Conservation (phyloP, 345 rosid species). For the Litchi chinensis region DNA sequence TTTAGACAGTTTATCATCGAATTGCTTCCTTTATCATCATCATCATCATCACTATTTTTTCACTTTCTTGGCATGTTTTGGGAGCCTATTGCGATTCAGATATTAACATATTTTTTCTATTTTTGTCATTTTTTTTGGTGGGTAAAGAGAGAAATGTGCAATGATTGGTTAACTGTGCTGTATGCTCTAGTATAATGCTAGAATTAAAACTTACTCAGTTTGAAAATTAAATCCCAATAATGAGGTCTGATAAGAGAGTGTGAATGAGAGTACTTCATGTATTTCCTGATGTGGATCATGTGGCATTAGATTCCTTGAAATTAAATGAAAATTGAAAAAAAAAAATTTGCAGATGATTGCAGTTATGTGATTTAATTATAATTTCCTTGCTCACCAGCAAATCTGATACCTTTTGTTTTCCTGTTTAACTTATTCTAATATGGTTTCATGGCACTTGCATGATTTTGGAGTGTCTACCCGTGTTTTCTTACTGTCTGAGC, state of each 20-base stretch:
- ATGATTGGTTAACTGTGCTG: neutral
- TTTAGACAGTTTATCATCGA: neutral
- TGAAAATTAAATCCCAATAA: neutral
- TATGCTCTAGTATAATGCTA: neutral
- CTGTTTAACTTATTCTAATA: neutral
- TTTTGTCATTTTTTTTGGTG: neutral
- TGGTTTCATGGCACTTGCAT: neutral
- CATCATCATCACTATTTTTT: slow-evolving; percentile 1
- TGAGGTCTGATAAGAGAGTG: neutral
- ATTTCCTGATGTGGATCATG: neutral
- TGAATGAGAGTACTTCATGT: neutral
- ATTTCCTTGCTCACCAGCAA: neutral
- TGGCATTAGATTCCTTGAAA: neutral
- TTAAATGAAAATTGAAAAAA: neutral
- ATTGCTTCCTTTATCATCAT: neutral
- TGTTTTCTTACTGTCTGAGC: neutral
- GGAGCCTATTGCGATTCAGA: neutral
- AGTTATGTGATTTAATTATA: neutral
- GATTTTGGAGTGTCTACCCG: neutral
- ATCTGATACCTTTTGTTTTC: neutral
- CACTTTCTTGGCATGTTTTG: neutral
- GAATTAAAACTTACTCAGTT: neutral
- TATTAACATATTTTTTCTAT: neutral
- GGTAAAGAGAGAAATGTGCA: neutral
- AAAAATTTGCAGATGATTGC: neutral